Evolutionary conservation across 1,284 basidiomycete genomes (phyloP).

Genomic region (Puccinia sorghi): DNA sequence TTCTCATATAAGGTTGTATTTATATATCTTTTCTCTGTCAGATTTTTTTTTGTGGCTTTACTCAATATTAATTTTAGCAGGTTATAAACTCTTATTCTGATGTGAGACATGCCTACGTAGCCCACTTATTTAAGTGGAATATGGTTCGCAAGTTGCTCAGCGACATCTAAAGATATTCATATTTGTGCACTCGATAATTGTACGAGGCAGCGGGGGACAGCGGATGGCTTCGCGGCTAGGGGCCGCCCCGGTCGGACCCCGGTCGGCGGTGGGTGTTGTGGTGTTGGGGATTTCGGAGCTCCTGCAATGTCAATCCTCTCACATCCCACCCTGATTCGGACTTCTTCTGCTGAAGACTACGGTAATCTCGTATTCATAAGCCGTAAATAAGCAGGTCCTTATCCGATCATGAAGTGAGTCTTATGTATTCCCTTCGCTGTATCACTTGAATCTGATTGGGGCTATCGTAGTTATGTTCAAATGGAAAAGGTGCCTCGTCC

Average conservation of each 20-base stretch:
- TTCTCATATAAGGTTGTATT: conserved; percentile 2
- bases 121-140: no score
- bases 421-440: neutral
- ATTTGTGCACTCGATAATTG: no score
- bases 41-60: no score
- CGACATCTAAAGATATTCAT: no score
- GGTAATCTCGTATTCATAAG: neutral
- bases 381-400: neutral
- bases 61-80: no score
- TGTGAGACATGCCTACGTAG: no score
- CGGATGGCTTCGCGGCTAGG: no score
- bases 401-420: conserved; percentile 46
- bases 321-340: neutral
- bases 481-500: conserved; percentile 49
- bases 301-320: neutral
- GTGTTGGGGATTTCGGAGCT: neutral
- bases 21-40: neutral
- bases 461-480: conserved; percentile 41
- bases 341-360: neutral
- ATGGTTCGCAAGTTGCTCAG: no score
- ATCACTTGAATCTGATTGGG: neutral
- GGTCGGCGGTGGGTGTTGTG: no score
- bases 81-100: no score
- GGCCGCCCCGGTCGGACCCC: no score
- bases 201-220: no score